Conservation (phyloP, 345 rosid genomes). For the Punica granatum region DNA sequence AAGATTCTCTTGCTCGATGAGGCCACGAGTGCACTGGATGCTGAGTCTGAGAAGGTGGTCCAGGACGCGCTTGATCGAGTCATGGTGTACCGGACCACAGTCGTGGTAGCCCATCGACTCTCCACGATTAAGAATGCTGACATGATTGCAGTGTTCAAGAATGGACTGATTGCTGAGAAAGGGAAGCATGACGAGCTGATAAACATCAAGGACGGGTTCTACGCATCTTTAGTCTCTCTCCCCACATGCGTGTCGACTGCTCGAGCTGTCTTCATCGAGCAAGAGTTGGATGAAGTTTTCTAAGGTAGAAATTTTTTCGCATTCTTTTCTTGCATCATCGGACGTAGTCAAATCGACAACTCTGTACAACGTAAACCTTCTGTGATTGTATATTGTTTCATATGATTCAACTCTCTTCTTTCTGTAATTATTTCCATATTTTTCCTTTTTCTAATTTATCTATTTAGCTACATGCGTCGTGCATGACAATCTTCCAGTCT, state of each 20-base stretch:
- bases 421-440: too few species aligned
- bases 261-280: neutral
- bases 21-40: slow-evolving; percentile 55
- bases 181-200: slow-evolving; percentile 43
- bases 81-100: slow-evolving; percentile 38
- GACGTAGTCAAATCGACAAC: too few species aligned
- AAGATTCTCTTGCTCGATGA: slow-evolving; percentile 44
- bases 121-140: slow-evolving; percentile 54
- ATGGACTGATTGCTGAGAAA: slow-evolving; percentile 43
- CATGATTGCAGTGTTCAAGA: slow-evolving; percentile 42
- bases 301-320: too few species aligned
- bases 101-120: slow-evolving; percentile 45
- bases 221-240: slow-evolving; percentile 41
- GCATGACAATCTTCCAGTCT: too few species aligned
- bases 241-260: slow-evolving; percentile 26
- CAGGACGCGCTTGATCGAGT: slow-evolving; percentile 44
- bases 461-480: too few species aligned
- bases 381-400: too few species aligned
- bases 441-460: too few species aligned
- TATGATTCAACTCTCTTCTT: too few species aligned
- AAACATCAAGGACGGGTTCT: slow-evolving; percentile 31
- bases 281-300: too few species aligned
- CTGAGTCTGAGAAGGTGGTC: slow-evolving; percentile 44
- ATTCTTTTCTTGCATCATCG: too few species aligned
- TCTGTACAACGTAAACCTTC: too few species aligned